These are phyloP conservation scores for Ambrosia hybrid DNA, from an alignment of 140 eudicot species.

Conservation along the genomic window DNA sequence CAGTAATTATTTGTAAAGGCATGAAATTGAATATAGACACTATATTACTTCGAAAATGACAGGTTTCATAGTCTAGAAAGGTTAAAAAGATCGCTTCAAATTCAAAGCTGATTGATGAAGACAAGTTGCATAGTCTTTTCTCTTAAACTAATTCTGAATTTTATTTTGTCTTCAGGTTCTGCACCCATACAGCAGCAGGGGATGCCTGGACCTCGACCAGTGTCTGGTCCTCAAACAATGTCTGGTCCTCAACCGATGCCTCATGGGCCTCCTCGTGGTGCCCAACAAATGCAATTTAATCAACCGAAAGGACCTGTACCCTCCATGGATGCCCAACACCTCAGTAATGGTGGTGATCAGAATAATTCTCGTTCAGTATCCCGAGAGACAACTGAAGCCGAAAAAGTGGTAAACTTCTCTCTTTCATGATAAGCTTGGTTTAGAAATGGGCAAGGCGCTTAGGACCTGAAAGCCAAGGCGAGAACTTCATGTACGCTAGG, in stretches of 20 bases:
- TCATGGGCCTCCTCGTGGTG: constrained; percentile 66
- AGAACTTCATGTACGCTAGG: too few species aligned
- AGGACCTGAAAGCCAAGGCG: too few species aligned
- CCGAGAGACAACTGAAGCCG: constrained; percentile 51
- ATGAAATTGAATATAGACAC: neutral
- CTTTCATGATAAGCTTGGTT: neutral
- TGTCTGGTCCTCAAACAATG: constrained; percentile 39
- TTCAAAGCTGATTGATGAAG: constrained; percentile 18
- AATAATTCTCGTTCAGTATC: constrained; percentile 33
- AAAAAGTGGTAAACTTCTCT: constrained; percentile 48
- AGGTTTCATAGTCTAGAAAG: neutral
- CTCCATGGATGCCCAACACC: constrained; percentile 38
- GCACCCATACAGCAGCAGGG: constrained; percentile 52
- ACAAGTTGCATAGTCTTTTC: constrained; percentile 3
- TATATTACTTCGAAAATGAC: neutral
- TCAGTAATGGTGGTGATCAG: constrained; percentile 54
- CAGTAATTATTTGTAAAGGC: neutral
- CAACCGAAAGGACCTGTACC: constrained; percentile 48
- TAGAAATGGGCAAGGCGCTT: too few species aligned
- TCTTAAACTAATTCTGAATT: constrained; percentile 5
- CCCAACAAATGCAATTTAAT: constrained; percentile 49
- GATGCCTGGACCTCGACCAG: constrained; percentile 54
- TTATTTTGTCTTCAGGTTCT: constrained; percentile 43
- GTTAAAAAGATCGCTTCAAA: constrained; percentile 10
- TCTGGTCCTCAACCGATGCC: constrained; percentile 54